Evolutionary conservation across 768 basidiomycete genomes (phyloP).

Genomic region (Udeniomyces megalosporus): DNA sequence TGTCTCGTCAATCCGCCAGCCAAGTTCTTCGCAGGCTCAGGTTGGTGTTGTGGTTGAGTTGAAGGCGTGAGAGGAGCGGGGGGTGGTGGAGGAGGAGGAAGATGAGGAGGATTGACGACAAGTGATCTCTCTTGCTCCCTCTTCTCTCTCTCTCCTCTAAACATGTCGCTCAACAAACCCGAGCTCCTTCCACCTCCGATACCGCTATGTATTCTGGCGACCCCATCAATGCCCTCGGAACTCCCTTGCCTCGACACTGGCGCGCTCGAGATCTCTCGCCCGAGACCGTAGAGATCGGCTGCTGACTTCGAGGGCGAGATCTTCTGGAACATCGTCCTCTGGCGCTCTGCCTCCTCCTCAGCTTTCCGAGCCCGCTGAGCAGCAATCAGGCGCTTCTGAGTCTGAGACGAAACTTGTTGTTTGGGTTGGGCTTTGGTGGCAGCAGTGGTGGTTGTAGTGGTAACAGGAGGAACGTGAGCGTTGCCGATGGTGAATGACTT

Average conservation of each 20-base stretch:
- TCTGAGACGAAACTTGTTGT: no score
- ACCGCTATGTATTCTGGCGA: no score
- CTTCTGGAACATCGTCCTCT: conserved; percentile 14
- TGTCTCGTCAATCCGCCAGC: no score
- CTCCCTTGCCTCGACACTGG: background rate
- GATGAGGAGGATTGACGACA: background rate
- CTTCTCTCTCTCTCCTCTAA: conserved; percentile 14
- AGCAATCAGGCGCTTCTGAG: no score
- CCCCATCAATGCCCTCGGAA: no score
- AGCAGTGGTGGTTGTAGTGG: background rate
- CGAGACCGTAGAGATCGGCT: conserved; percentile 9
- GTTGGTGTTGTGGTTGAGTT: no score
- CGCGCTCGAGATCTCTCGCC: background rate
- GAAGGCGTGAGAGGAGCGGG: background rate
- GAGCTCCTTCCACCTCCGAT: conserved; percentile 12
- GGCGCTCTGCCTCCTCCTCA: conserved; percentile 11
- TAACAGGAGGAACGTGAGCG: no score
- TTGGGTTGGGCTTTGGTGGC: background rate
- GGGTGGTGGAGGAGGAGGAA: background rate
- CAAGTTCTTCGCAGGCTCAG: no score
- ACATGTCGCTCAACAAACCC: conserved; percentile 17
- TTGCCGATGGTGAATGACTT: background rate
- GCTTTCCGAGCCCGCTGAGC: background rate
- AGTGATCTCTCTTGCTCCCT: background rate
- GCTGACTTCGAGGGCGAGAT: conserved; percentile 10